Base-by-base conservation (phyloP, 495 filamentous ascomycete species). In the Massariosphaeria phaeospora region DNA sequence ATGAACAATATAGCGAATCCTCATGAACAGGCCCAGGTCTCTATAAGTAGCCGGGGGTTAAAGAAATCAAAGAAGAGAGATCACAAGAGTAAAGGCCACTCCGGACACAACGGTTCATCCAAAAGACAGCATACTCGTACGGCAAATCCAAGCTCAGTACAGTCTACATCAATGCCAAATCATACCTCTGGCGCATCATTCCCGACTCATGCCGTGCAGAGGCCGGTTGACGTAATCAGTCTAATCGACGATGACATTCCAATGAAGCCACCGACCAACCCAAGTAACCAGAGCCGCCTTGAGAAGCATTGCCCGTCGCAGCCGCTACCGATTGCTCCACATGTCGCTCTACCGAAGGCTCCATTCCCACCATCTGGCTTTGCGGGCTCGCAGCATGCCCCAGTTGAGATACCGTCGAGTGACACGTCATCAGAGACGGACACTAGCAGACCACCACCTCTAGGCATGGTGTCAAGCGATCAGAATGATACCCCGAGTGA, bases 351-450 rank as follows among this genome's bases (percentile, higher is more conserved):
- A n/a, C n/a, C n/a, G n/a, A n/a, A n/a, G n/a, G n/a, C n/a, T n/a
- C n/a, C n/a, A n/a, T n/a, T n/a, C n/a, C n/a, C n/a, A n/a, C n/a
- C n/a, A n/a, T n/a, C n/a, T n/a, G n/a, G n/a, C n/a, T n/a, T n/a
- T n/a, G n/a, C n/a, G 6, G 27, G 26, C 30, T 33, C 26, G 26
- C 11, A 48, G 3, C 17, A 7, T 35, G 17, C 17, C n/a, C 44
- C 44, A 23, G 21, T 20, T 10, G 44, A 48, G 27, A 48, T 48
- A 12, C 44, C 44, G 7, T 48, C 44, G 15, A 48, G 44, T 21
- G 18, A 26, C 11, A 20, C 29, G 6, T n/a, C n/a, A n/a, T n/a
- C n/a, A n/a, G n/a, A n/a, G n/a, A n/a, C n/a, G n/a, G n/a, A n/a
- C n/a, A n/a, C n/a, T n/a, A n/a, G n/a, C n/a, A n/a, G n/a, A n/a